Evolutionary conservation across 192 early-diverging fungal species (phyloP), one percentile per base, ranked within the genome.

Genomic region (Entomortierella parvispora): DNA sequence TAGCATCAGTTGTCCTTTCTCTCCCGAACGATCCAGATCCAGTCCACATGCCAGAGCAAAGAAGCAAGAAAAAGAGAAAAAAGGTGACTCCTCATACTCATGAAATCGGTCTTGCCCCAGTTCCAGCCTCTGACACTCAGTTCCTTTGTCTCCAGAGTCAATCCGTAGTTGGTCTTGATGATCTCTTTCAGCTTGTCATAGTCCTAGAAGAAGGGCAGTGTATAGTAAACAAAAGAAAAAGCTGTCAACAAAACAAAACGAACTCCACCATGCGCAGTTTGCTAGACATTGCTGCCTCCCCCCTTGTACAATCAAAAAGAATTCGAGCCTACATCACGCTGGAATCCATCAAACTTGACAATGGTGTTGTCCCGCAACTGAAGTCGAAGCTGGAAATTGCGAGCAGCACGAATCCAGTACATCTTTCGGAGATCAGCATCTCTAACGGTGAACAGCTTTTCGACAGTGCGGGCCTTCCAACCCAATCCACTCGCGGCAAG

Each of bases 51-150:
- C n/a, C n/a, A n/a, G n/a, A n/a, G n/a, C 37, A 28, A 33, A 34
- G 52, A 10, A 34, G 46, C 22, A n/a, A 61, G 8, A 43, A 60
- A 56, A 60, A 43, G 10, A 34, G 12, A 17, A 28, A 46, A 31
- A 25, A 65, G 55, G n/a, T n/a, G n/a, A 22, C n/a, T 17, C n/a
- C 20, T 18, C 71, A 49, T 86, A 81, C 91, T 90, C 70, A 92
- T 86, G 66, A 95, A 93, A 47, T 93, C 93, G 22, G 90, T 85
- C 69, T 90, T 87, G 56, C 97, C 97, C 97, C 97, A 99, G 85
- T 99, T 98, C 92, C 95, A 97, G 31, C 97, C 97, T 64, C 91
- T 91, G 11, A 96, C 78, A 65, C 94, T 94, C 50, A 94, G 76
- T 64, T 99, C 96, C 68, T 90, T 92, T 26, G 81, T 71, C 64